Conservation (phyloP, 768 basidiomycete species). For the Steccherinum ochraceum region DNA sequence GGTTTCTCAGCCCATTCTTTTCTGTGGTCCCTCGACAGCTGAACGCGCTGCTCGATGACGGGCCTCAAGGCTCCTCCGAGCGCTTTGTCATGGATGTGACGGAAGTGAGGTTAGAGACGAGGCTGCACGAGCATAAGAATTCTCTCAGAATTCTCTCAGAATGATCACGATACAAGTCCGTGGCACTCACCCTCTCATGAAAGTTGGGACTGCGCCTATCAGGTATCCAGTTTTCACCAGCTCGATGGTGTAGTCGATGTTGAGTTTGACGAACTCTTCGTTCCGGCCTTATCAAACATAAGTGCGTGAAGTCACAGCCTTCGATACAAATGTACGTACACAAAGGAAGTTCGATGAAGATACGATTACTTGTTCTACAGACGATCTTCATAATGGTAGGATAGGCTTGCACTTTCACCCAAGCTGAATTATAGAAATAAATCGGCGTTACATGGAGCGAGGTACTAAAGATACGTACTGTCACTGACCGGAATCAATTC, state of each 20-base stretch:
- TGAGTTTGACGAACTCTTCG: slow-evolving; percentile 28
- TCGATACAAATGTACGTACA: slow-evolving; percentile 28
- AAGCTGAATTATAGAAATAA: too few species aligned
- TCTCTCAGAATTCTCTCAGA: too few species aligned
- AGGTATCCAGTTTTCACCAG: slow-evolving; percentile 16
- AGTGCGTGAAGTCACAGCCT: slow-evolving; percentile 5
- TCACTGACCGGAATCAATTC: background rate
- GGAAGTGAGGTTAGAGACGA: background rate
- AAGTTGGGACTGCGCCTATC: too few species aligned
- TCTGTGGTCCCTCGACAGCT: slow-evolving; percentile 18
- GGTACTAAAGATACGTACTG: too few species aligned
- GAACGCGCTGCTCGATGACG: slow-evolving; percentile 25
- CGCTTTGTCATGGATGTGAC: background rate
- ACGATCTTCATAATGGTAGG: slow-evolving; percentile 26
- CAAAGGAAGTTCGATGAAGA: slow-evolving; percentile 42
- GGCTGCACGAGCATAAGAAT: too few species aligned
- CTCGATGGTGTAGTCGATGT: slow-evolving; percentile 24
- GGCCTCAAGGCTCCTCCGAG: too few species aligned
- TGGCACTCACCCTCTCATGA: too few species aligned
- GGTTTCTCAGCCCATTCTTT: slow-evolving; percentile 25
- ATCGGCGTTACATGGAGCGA: too few species aligned
- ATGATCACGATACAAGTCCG: too few species aligned
- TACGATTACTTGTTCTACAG: slow-evolving; percentile 35
- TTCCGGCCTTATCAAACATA: slow-evolving; percentile 30
- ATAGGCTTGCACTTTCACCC: too few species aligned